Conservation (phyloP, 805 yeast species). For the Teunomyces stri region DNA sequence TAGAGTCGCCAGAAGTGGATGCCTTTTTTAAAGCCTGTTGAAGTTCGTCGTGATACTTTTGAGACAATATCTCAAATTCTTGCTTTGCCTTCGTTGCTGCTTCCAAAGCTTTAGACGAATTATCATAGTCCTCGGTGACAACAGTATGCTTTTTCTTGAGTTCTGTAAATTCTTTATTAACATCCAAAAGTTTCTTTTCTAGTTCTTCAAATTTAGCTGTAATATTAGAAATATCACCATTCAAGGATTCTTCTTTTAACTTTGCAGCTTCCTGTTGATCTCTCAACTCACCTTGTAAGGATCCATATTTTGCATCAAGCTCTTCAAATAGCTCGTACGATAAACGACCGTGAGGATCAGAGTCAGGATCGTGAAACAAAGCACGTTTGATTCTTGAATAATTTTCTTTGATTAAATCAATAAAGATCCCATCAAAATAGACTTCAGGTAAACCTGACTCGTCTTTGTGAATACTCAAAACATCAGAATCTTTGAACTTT, state of each 20-base stretch:
- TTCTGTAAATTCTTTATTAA: constrained; percentile 32
- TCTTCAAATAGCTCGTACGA: constrained; percentile 60
- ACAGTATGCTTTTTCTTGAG: constrained; percentile 19
- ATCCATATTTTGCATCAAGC: constrained; percentile 35
- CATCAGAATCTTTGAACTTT: constrained; percentile 53
- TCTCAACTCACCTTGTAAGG: constrained; percentile 21
- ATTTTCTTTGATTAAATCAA: constrained; percentile 66
- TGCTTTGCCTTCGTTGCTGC: constrained; percentile 19
- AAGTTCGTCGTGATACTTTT: constrained; percentile 28
- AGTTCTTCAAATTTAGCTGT: constrained; percentile 22
- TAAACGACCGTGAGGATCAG: constrained; percentile 66
- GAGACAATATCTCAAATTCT: constrained; percentile 30
- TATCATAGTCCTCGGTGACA: constrained; percentile 18
- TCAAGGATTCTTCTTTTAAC: constrained; percentile 18
- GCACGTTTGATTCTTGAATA: constrained; percentile 65
- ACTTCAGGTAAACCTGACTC: constrained; percentile 86
- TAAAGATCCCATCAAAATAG: constrained; percentile 64
- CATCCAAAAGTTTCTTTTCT: constrained; percentile 10
- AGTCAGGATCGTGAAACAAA: constrained; percentile 67
- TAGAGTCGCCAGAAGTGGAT: constrained; percentile 19
- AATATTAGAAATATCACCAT: constrained; percentile 14
- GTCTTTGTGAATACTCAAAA: constrained; percentile 56
- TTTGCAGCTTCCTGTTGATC: constrained; percentile 18
- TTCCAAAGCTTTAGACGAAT: constrained; percentile 19
- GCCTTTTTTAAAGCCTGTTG: constrained; percentile 28